Percentiles rank a stretch among this genome's conserved stretches.
These are phyloP conservation scores for Paecilomyces fulvus DNA, from an alignment of 2,329 filamentous ascomycete species.

Conservation along the genomic window DNA sequence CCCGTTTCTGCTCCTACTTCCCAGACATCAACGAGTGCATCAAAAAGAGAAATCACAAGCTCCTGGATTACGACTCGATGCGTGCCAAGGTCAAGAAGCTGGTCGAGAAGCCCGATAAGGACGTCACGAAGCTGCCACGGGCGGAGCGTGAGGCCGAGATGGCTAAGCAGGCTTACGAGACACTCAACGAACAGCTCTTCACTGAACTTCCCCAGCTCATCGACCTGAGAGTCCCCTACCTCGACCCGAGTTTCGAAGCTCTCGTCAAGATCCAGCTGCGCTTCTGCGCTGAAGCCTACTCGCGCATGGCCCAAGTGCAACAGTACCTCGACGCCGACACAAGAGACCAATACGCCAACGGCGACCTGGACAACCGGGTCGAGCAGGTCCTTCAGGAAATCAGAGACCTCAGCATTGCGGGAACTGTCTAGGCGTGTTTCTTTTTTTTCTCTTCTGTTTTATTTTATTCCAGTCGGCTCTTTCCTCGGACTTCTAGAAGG, in stretches of 20 bases:
- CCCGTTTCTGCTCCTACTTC: constrained; percentile 95
- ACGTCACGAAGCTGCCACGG: constrained; percentile 88
- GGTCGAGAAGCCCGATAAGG: constrained; percentile 97
- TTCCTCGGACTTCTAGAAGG: neutral
- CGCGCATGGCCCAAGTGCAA: constrained; percentile 96
- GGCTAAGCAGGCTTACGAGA: constrained; percentile 87
- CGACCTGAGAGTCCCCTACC: constrained; percentile 90
- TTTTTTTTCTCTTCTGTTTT: constrained; percentile 1
- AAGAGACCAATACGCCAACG: constrained; percentile 89
- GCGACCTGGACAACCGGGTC: constrained; percentile 81
- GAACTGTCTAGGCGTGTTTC: constrained; percentile 46
- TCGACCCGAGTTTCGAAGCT: constrained; percentile 94
- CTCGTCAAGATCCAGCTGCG: constrained; percentile 96
- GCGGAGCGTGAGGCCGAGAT: constrained; percentile 95
- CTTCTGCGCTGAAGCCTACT: constrained; percentile 97
- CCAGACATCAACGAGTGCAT: constrained; percentile 99
- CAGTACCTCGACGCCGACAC: constrained; percentile 96
- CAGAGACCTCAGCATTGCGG: constrained; percentile 84
- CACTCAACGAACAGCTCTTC: constrained; percentile 92
- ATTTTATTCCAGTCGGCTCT: constrained; percentile 1
- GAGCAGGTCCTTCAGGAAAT: constrained; percentile 97
- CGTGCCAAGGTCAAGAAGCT: constrained; percentile 95
- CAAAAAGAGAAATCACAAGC: constrained; percentile 97
- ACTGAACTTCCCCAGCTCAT: constrained; percentile 91
- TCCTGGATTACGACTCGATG: constrained; percentile 94